A percentile compares a stretch with the other conserved stretches of the same genome.
Conservation (phyloP, 2,329 filamentous ascomycete species). For the Neoascochyta sp. region DNA sequence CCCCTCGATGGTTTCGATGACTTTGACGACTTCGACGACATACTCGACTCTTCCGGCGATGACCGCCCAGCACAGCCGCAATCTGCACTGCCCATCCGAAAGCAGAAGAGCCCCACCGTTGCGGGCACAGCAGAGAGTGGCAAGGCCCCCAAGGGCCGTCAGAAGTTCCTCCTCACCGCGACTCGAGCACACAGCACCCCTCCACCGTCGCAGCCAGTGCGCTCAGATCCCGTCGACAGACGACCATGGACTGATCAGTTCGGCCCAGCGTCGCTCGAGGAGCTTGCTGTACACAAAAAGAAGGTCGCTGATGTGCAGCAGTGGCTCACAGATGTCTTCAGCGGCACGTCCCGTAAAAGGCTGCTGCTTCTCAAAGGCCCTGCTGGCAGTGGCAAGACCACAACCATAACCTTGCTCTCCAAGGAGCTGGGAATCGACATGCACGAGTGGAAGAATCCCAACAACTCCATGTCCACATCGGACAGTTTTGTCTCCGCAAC, state of each 20-base stretch:
- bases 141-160: constrained; percentile 30
- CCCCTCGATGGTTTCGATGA: constrained; percentile 32
- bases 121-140: constrained; percentile 12
- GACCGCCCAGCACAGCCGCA: constrained; percentile 18
- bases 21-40: constrained; percentile 40
- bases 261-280: constrained; percentile 68
- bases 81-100: constrained; percentile 29
- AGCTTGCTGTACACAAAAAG: constrained; percentile 90
- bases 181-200: constrained; percentile 31
- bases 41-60: constrained; percentile 37
- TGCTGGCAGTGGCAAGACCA: constrained; percentile 90
- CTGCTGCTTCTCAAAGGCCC: constrained; percentile 83
- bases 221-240: constrained; percentile 48
- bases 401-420: constrained; percentile 74
- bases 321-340: constrained; percentile 75
- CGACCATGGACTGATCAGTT: constrained; percentile 88
- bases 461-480: constrained; percentile 55
- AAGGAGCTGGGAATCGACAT: constrained; percentile 72
- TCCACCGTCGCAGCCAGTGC: constrained; percentile 22
- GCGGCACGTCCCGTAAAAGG: constrained; percentile 59
- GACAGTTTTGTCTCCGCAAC: constrained; percentile 67
- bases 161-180: constrained; percentile 45
- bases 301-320: constrained; percentile 82
- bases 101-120: constrained; percentile 20
- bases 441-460: constrained; percentile 87